Conservation (phyloP, 2,329 filamentous ascomycete species). For the Paraphoma sp. region DNA sequence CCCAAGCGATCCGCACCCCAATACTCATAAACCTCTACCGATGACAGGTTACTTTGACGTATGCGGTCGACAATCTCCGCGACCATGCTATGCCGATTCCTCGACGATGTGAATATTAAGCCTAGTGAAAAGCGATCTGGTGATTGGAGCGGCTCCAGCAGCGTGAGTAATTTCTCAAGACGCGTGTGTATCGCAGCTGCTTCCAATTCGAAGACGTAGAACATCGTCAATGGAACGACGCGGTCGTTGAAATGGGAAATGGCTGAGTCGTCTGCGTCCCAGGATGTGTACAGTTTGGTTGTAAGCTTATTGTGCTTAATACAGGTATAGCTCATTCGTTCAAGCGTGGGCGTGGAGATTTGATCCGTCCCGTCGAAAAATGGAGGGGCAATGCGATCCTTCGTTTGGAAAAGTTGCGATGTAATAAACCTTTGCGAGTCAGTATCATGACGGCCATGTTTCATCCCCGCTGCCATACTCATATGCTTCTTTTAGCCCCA, state of each 20-base stretch:
- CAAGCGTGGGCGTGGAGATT: neutral
- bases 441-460: neutral
- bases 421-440: neutral
- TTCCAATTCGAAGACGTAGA: neutral
- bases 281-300: neutral
- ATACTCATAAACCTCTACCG: too few species aligned
- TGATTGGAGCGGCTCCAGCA: too few species aligned
- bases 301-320: neutral
- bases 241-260: neutral
- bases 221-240: neutral
- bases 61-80: too few species aligned
- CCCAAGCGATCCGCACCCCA: too few species aligned
- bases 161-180: too few species aligned
- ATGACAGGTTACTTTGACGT: too few species aligned
- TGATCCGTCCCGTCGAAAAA: neutral
- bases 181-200: too few species aligned
- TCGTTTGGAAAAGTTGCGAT: neutral
- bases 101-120: too few species aligned
- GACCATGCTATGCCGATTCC: too few species aligned
- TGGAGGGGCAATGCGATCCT: neutral
- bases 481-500: neutral
- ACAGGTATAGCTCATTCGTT: neutral
- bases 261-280: neutral
- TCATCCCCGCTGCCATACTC: neutral
- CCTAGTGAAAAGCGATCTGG: too few species aligned